These are phyloP conservation scores for Aspergillus avenaceus DNA, from an alignment of 495 filamentous ascomycete species.

Conservation along the genomic window DNA sequence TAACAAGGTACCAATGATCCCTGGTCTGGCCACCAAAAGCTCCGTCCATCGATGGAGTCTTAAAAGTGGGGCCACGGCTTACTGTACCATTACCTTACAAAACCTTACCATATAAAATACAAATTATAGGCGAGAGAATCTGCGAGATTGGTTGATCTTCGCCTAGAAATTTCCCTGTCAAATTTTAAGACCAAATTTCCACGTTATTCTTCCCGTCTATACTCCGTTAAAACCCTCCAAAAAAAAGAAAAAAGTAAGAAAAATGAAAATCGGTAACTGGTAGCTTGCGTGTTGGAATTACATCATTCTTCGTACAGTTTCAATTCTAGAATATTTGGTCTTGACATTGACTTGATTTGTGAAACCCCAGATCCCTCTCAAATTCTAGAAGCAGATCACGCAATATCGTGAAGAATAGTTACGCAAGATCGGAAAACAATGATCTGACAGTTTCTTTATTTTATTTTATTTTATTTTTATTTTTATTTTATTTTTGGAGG, in stretches of 20 bases:
- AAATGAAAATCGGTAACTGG: too few relatives aligned
- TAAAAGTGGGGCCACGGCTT: conserved; percentile 10
- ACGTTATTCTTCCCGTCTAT: not conserved
- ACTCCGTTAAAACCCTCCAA: too few relatives aligned
- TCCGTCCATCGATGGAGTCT: conserved; percentile 11
- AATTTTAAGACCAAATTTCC: not conserved
- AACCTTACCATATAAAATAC: conserved; percentile 12
- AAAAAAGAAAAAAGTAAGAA: too few relatives aligned
- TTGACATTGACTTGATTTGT: not conserved
- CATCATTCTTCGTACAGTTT: not conserved
- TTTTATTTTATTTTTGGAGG: not conserved
- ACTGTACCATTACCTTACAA: conserved; percentile 17
- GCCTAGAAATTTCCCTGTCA: conserved; percentile 2
- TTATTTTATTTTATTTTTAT: not conserved
- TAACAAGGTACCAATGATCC: conserved; percentile 21
- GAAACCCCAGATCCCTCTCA: not conserved
- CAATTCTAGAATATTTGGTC: not conserved
- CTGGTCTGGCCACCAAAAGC: conserved; percentile 23
- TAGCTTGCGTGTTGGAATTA: not conserved
- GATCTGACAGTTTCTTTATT: not conserved
- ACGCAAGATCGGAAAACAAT: not conserved
- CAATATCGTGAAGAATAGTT: not conserved
- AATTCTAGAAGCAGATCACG: conserved; percentile 3
- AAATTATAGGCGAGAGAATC: too few relatives aligned
- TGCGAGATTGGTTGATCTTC: not conserved